phyloP scores from a whole-genome alignment of 2,329 filamentous ascomycete species.

The Purpureocillium takamizusanense region DNA sequence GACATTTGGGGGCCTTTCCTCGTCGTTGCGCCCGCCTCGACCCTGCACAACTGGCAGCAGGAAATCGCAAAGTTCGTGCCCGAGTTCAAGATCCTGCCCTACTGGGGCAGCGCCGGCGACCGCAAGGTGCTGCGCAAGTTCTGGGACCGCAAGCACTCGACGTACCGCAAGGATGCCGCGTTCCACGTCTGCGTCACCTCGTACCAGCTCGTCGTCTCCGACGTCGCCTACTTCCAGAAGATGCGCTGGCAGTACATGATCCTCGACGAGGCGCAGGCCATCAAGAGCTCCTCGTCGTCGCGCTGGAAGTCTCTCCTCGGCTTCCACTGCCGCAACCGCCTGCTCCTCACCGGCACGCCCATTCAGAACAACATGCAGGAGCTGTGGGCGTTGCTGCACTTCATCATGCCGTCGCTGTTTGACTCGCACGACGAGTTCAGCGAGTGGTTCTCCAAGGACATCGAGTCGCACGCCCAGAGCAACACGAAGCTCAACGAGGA shows the following conservation, averaged over 20 bases:
- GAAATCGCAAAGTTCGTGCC: constrained; percentile 95
- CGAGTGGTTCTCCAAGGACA: constrained; percentile 92
- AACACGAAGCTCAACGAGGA: constrained; percentile 99
- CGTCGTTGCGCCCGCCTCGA: constrained; percentile 92
- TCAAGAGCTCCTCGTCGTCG: constrained; percentile 95
- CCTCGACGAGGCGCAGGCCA: constrained; percentile 94
- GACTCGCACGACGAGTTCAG: constrained; percentile 89
- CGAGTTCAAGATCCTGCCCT: constrained; percentile 87
- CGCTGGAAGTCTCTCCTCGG: constrained; percentile 92
- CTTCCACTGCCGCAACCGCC: constrained; percentile 90
- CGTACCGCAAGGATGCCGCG: constrained; percentile 83
- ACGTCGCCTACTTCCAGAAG: constrained; percentile 97
- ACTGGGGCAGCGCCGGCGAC: constrained; percentile 93
- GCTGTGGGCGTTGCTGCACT: constrained; percentile 93
- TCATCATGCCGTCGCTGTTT: constrained; percentile 99
- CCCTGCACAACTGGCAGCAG: constrained; percentile 98
- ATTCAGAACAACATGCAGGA: constrained; percentile 99
- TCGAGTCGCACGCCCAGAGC: constrained; percentile 95
- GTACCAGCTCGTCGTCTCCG: constrained; percentile 92
- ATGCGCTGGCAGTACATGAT: constrained; percentile 99
- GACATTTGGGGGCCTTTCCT: constrained; percentile 98
- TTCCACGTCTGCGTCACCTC: constrained; percentile 97
- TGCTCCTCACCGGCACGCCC: constrained; percentile 89
- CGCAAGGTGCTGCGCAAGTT: constrained; percentile 96
- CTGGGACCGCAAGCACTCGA: constrained; percentile 97